phyloP scores from a whole-genome alignment of 148 eudicot genomes.

The Limonium bicolor region DNA sequence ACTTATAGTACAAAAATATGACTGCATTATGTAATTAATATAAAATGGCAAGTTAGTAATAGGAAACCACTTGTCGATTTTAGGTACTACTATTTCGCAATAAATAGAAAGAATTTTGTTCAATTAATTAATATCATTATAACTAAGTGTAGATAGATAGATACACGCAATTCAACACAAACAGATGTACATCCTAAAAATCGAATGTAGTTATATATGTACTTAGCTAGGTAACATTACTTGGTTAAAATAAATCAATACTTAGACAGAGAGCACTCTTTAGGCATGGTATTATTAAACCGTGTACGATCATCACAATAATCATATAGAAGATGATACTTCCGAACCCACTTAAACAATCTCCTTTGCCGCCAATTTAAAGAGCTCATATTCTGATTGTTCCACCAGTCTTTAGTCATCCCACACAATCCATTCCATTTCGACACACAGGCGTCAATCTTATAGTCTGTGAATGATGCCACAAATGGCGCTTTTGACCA shows the following conservation, averaged over 20 bases:
- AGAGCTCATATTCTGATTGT: slow-evolving; percentile 20
- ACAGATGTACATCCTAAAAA: too few relatives aligned
- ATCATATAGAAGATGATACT: slow-evolving; percentile 57
- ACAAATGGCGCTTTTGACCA: slow-evolving; percentile 65
- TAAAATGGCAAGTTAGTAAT: too few relatives aligned
- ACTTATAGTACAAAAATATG: too few relatives aligned
- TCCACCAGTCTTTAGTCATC: slow-evolving; percentile 67
- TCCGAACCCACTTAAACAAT: slow-evolving; percentile 59
- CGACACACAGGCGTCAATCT: slow-evolving; percentile 69
- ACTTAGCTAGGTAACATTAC: too few relatives aligned
- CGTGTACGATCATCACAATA: slow-evolving; percentile 64
- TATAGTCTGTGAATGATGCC: slow-evolving; percentile 40
- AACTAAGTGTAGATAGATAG: too few relatives aligned
- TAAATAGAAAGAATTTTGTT: too few relatives aligned
- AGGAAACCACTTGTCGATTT: too few relatives aligned
- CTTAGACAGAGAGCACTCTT: slow-evolving; percentile 59
- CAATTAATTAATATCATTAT: too few relatives aligned
- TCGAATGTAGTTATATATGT: too few relatives aligned
- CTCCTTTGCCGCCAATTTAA: slow-evolving; percentile 47
- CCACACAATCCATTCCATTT: slow-evolving; percentile 51
- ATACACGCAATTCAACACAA: too few relatives aligned
- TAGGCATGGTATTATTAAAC: slow-evolving; percentile 46
- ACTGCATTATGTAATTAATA: too few relatives aligned
- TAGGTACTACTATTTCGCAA: too few relatives aligned
- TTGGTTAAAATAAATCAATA: slow-evolving; percentile 30